These are phyloP conservation scores for Cajanus cajan DNA, from an alignment of 306 rosid genomes.

Conservation along the genomic window DNA sequence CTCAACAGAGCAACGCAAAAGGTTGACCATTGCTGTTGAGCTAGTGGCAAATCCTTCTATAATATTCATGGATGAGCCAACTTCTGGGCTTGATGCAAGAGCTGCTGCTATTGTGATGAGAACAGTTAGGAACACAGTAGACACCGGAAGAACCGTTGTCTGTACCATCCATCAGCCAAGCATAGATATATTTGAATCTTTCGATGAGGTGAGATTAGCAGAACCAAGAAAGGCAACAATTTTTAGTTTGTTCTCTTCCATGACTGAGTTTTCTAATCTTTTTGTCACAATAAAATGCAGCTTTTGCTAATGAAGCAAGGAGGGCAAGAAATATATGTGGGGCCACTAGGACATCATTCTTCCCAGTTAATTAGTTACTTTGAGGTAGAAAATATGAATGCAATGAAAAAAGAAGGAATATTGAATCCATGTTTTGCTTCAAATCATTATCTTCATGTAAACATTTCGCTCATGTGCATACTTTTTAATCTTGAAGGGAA, in stretches of 20 bases:
- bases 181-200: conserved; percentile 67
- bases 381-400: conserved; percentile 37
- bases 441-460: not conserved
- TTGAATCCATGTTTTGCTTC: not conserved
- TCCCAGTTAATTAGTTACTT: conserved; percentile 42
- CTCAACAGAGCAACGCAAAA: conserved; percentile 65
- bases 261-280: conserved; percentile 13
- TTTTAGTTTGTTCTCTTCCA: conserved; percentile 6
- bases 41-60: conserved; percentile 68
- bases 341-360: conserved; percentile 51
- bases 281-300: conserved; percentile 33
- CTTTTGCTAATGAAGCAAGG: conserved; percentile 56
- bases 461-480: not conserved
- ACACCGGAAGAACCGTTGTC: conserved; percentile 70
- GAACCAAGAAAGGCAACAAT: not conserved
- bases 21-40: conserved; percentile 66
- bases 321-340: conserved; percentile 52
- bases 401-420: not conserved
- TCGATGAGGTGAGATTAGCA: conserved; percentile 50
- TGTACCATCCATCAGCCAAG: conserved; percentile 76
- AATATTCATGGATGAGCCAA: conserved; percentile 77
- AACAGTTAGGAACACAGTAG: conserved; percentile 65
- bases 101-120: conserved; percentile 74
- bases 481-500: conserved; percentile 38
- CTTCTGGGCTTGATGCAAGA: conserved; percentile 68